Evolutionary conservation across 441 rosid species (phyloP), one percentile per base, ranked within the genome.

Genomic region (Gossypium schwendimanii): DNA sequence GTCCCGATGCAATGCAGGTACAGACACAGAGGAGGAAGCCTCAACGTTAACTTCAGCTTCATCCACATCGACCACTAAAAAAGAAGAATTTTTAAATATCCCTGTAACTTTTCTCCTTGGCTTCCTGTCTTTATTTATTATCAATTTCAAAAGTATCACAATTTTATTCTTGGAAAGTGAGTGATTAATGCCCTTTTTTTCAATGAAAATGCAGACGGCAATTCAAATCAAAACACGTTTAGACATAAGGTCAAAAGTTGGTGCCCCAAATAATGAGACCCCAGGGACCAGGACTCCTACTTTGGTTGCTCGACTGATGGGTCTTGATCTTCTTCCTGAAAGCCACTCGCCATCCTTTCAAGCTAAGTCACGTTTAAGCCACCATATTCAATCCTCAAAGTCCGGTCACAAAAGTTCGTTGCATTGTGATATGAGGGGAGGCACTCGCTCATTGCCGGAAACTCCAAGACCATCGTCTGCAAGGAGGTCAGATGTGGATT

Each of bases 301-400:
- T 65, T 81, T 94, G 66, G 96, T 94, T 0, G 99, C 97, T 9
- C 86, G 97, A 64, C 87, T 94, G 47, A 92, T 94, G 99, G 99
- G 99, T 44, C 97, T 94, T 31, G 99, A 94, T 62, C 88, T 87
- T 77, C 91, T 89, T 60, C 97, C 97, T 0, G 92, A 88, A 11
- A 67, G 72, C 71, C 64, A 31, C 64, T 76, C 81, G 17, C 71
- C 84, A 7, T 84, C 88, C 57, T 82, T 83, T 15, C 79, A 72
- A 3, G 44, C 72, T 12, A 85, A 74, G 77, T 72, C 76, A 10
- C 72, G 73, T 44, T 69, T 75, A 49, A 70, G 67, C 33, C 73
- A 36, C 71, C 54, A 57, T 58, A 3, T 17, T 18, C 77, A 79
- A 73, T 57, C 69, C 4, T 72, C 47, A 20, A 76, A 71, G 12